Base-by-base conservation (phyloP, 805 yeast genomes). In the Middelhovenomyces tepae region DNA sequence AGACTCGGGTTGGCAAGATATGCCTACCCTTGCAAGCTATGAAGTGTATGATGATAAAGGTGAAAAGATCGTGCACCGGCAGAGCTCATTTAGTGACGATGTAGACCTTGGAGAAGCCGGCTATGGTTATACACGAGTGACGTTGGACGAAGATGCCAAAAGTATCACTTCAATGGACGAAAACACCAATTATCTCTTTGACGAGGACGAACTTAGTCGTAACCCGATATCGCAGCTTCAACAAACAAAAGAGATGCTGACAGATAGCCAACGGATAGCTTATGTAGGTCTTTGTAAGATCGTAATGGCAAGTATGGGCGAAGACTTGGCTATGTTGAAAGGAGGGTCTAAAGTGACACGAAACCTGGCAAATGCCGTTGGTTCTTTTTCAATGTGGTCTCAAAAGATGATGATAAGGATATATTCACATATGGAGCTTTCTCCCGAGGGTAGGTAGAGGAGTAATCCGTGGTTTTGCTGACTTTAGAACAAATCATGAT, bases 241-340 rank as follows among this genome's bases (percentile, higher is more conserved):
- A 34, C 71, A 89, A 1, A 91, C 96, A 4, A 84, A 78, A 52
- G 71, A 75, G 16, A 71, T 91, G 73, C 65, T 91, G 10, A 67
- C 75, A 5, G 97, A 85, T 11, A 65, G 79, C 10, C 95, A 91
- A 54, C 78, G 83, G 48, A 78, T 87, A 40, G 97, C 97, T 2
- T 91, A 91, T 51, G 81, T 82, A 5, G 97, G 95, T 0, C 65
- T 89, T 7, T 75, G 80, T 6, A 79, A 82, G 45, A 68, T 91
- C 22, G 67, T 80, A 4, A 69, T 78, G 33, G 82, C 80, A 16
- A 82, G 81, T 14, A 74, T 86, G 79, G 94, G 94, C 13, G 71
- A 83, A 0, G 75, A 74, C n/a, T 57, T 87, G 37, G 87, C 91
- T 1, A 59, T 63, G 32, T 10, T 38, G 14, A 68, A 64, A 14